Percentiles rank a stretch among this genome's conserved stretches.
phyloP scores from a whole-genome alignment of 2,329 filamentous ascomycete species.

The Calonectria crousiana region DNA sequence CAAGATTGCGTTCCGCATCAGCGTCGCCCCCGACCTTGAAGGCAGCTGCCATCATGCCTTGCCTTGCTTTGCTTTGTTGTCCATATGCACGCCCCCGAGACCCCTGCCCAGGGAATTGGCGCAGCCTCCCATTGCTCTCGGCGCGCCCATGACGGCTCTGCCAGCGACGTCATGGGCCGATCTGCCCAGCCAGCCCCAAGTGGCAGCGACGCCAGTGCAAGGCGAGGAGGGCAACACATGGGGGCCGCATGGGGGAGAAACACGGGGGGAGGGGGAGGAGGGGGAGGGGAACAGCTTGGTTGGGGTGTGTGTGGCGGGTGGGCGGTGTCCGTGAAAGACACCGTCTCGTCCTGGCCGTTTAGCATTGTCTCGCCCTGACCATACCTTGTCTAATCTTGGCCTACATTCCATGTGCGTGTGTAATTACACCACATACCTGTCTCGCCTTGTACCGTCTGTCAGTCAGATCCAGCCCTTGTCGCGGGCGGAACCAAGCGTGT shows the following conservation, averaged over 20 bases:
- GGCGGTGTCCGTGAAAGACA: neutral
- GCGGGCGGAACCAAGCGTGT: slow-evolving; percentile 30
- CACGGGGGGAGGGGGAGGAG: slow-evolving; percentile 5
- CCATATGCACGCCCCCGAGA: slow-evolving; percentile 24
- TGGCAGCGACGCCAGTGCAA: slow-evolving; percentile 11
- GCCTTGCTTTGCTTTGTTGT: slow-evolving; percentile 22
- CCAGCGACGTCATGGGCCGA: slow-evolving; percentile 33
- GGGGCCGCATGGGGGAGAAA: slow-evolving; percentile 29
- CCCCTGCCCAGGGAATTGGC: slow-evolving; percentile 18
- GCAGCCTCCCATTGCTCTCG: neutral
- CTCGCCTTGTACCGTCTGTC: slow-evolving; percentile 25
- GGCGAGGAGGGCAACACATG: slow-evolving; percentile 14
- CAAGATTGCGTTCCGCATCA: slow-evolving; percentile 12
- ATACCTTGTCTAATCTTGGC: neutral
- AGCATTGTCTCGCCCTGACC: slow-evolving; percentile 24
- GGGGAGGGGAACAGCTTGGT: neutral
- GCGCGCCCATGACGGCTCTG: slow-evolving; percentile 1
- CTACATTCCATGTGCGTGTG: neutral
- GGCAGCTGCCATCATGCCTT: neutral
- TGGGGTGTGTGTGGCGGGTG: slow-evolving; percentile 13
- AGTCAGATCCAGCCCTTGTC: slow-evolving; percentile 24
- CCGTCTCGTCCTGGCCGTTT: slow-evolving; percentile 10
- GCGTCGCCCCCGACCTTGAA: slow-evolving; percentile 11
- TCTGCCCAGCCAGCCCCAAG: slow-evolving; percentile 6
- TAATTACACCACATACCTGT: slow-evolving; percentile 5